Base-by-base conservation (phyloP, 2,329 filamentous ascomycete genomes). In the Eurotiales sp. region DNA sequence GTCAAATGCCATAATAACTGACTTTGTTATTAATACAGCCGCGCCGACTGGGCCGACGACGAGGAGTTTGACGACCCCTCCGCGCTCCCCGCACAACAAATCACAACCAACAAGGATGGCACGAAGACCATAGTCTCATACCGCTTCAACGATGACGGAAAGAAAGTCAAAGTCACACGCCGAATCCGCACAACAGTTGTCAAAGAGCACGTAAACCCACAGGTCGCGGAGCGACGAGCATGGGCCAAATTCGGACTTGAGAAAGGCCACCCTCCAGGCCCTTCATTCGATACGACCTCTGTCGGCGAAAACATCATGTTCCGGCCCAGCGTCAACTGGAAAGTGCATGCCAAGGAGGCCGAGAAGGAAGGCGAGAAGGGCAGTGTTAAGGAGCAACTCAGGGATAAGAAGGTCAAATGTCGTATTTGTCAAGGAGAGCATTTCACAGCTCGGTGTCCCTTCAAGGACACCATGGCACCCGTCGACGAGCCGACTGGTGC, bases 341-440 rank as follows among this genome's bases (percentile, higher is more conserved):
- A 91, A 78, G 88, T 88, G 60, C 86, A 87, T 69, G 88, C 89
- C 75, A 87, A 87, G 70, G 88, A 92, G 64, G 69, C 59, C n/a
- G 71, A 76, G 66, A 75, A 76, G 70, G 70, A 68, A 19, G 72
- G 66, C 55, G 71, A 72, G 76, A 81, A 83, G 75, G 82, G 84
- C 68, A 75, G 77, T 67, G 79, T 84, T 73, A 81, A 83, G 69
- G 78, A 81, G 56, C 77, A 80, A 64, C 81, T 97, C 67, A 95
- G 93, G 83, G 91, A 96, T 78, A 96, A 96, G 84, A 95, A 96
- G 79, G 95, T 99, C 80, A 97, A 97, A 83, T 99, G 93, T 76
- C 88, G 93, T 81, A 97, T 99, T 71, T 99, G 93, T 78, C 88
- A 86, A 70, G 93, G 92, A 69, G 93, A 99, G 80, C 93, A 99